Conservation (phyloP, 202 grass and related monocot genomes). For the Zoysia matrella region DNA sequence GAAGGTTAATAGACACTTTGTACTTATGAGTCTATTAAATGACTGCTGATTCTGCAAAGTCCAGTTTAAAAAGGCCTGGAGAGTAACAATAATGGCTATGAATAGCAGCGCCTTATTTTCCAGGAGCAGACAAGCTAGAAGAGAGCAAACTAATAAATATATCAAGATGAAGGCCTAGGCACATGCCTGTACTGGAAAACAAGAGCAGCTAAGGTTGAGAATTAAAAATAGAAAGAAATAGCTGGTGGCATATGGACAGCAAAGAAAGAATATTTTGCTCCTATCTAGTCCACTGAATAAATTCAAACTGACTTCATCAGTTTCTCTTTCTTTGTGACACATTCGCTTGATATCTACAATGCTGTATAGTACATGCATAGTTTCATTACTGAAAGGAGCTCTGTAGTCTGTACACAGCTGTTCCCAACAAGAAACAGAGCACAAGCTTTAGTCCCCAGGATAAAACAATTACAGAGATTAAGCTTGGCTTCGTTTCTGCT, state of each 20-base stretch:
- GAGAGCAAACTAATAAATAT: slow-evolving; percentile 15
- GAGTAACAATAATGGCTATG: neutral
- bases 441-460: neutral
- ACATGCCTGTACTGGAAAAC: slow-evolving; percentile 31
- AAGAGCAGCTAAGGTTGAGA: slow-evolving; percentile 5
- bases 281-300: slow-evolving; percentile 25
- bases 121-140: slow-evolving; percentile 20
- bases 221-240: slow-evolving; percentile 42
- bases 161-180: slow-evolving; percentile 17
- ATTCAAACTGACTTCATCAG: slow-evolving; percentile 32
- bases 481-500: neutral
- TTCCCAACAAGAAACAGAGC: neutral
- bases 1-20: neutral
- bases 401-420: neutral
- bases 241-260: slow-evolving; percentile 49
- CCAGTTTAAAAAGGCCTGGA: neutral
- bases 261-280: slow-evolving; percentile 46
- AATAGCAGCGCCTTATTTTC: neutral
- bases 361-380: neutral
- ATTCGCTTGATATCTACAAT: neutral
- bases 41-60: neutral
- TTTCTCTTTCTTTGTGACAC: neutral
- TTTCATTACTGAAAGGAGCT: neutral
- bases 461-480: neutral
- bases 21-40: neutral